Conservation (phyloP, 306 rosid species). For the Herpetospermum pedunculosum region DNA sequence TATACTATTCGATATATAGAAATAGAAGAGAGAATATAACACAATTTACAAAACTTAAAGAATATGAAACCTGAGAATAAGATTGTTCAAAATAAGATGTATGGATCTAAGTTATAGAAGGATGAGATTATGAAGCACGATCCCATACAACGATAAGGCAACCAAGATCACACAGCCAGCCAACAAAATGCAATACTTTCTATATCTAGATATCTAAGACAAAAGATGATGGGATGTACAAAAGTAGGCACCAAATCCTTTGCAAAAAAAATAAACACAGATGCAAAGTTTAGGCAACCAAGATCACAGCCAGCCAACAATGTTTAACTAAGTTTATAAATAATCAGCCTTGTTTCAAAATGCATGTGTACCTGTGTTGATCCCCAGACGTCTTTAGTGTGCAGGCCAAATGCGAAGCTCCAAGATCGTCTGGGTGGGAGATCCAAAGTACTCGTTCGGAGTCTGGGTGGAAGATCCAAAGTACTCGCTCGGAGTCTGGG, state of each 20-base stretch:
- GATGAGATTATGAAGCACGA: too few relatives aligned
- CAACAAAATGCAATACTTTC: not conserved
- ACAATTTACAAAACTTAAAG: not conserved
- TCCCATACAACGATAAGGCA: too few relatives aligned
- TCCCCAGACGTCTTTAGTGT: not conserved
- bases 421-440: conserved; percentile 21
- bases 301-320: not conserved
- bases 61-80: not conserved
- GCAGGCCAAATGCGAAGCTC: conserved; percentile 33
- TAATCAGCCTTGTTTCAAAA: not conserved
- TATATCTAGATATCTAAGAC: not conserved
- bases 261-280: not conserved
- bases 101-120: too few relatives aligned
- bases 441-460: conserved; percentile 22
- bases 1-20: not conserved
- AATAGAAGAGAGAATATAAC: not conserved
- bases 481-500: too few relatives aligned
- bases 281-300: not conserved
- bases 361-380: not conserved
- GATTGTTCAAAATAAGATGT: too few relatives aligned
- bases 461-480: too few relatives aligned
- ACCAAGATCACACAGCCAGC: too few relatives aligned
- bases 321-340: not conserved
- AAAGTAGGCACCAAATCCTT: not conserved
- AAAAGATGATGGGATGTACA: not conserved